A percentile compares a stretch with the other conserved stretches of the same genome.
Evolutionary conservation across 805 yeast genomes (phyloP).

Genomic region (Wickerhamiella shivajii): DNA sequence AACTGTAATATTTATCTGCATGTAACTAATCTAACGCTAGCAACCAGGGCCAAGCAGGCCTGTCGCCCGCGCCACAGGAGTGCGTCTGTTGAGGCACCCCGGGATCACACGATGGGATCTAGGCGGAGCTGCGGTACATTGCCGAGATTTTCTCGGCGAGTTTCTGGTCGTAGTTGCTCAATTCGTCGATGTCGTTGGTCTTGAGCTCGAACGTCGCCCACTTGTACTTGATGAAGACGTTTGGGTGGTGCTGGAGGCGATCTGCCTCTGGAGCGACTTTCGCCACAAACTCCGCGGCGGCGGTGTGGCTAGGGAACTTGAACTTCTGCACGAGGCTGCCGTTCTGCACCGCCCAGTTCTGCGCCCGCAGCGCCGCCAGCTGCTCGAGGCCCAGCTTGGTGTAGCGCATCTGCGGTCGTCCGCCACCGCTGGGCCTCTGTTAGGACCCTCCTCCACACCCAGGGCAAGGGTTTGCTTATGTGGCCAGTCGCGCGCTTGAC

Average conservation of each 20-base stretch:
- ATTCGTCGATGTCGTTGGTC: constrained; percentile 13
- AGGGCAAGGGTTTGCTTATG: too few relatives aligned
- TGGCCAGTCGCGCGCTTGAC: too few relatives aligned
- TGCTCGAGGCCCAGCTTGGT: too few relatives aligned
- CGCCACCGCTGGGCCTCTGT: too few relatives aligned
- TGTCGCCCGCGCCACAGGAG: not conserved
- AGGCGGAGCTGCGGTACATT: too few relatives aligned
- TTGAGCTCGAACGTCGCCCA: constrained; percentile 13
- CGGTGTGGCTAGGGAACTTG: constrained; percentile 15
- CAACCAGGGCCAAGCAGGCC: not conserved
- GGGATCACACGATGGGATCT: too few relatives aligned
- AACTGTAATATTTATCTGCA: constrained; percentile 17
- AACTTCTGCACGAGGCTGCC: constrained; percentile 2
- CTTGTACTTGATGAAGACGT: constrained; percentile 14
- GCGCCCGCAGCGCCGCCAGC: too few relatives aligned
- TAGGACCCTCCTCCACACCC: too few relatives aligned
- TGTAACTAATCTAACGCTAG: not conserved
- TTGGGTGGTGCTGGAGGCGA: constrained; percentile 16
- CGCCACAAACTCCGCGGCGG: constrained; percentile 15
- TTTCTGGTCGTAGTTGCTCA: constrained; percentile 13
- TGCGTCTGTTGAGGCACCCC: too few relatives aligned
- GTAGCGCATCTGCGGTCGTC: too few relatives aligned
- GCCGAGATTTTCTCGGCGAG: constrained; percentile 14
- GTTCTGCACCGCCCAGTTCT: not conserved
- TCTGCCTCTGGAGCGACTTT: constrained; percentile 15